Percentiles rank a stretch among this genome's conserved stretches.
Conservation (phyloP, 75 land plant species). For the Isoetes taiwanensis region DNA sequence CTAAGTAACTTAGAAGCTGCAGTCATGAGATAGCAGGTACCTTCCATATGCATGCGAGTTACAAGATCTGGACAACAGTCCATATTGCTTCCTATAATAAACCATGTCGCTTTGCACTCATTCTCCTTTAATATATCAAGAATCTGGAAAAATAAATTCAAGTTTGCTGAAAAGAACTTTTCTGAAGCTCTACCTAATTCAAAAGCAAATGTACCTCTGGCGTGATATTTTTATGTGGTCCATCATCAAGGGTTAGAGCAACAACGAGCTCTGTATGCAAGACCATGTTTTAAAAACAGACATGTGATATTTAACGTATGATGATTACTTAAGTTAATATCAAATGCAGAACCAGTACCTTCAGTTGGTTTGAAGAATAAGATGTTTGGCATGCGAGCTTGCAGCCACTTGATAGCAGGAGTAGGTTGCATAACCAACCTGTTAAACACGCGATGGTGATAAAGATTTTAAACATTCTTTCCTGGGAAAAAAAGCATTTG, state of each 20-base stretch:
- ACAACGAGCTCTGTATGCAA: constrained; percentile 21
- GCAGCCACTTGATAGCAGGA: constrained; percentile 20
- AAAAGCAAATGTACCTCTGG: constrained; percentile 23
- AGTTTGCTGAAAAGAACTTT: background rate
- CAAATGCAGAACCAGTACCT: constrained; percentile 9
- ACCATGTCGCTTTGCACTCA: constrained; percentile 36
- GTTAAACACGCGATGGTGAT: too few species aligned
- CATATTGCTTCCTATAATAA: constrained; percentile 38
- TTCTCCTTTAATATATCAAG: constrained; percentile 29
- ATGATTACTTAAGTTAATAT: background rate
- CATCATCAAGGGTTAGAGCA: constrained; percentile 35
- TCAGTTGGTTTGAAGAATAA: constrained; percentile 17
- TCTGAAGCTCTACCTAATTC: too few species aligned
- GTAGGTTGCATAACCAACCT: constrained; percentile 22
- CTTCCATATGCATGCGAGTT: constrained; percentile 26
- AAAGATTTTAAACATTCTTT: too few species aligned
- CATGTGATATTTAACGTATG: background rate
- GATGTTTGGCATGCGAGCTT: constrained; percentile 16
- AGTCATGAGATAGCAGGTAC: constrained; percentile 4
- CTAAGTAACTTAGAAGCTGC: background rate
- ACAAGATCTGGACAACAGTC: constrained; percentile 28
- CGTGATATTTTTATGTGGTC: constrained; percentile 29
- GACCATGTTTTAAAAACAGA: background rate
- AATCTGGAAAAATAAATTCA: constrained; percentile 18
- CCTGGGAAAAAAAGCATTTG: too few species aligned